Conservation (phyloP, 2,329 filamentous ascomycete genomes). For the Colletotrichum chrysophilum region DNA sequence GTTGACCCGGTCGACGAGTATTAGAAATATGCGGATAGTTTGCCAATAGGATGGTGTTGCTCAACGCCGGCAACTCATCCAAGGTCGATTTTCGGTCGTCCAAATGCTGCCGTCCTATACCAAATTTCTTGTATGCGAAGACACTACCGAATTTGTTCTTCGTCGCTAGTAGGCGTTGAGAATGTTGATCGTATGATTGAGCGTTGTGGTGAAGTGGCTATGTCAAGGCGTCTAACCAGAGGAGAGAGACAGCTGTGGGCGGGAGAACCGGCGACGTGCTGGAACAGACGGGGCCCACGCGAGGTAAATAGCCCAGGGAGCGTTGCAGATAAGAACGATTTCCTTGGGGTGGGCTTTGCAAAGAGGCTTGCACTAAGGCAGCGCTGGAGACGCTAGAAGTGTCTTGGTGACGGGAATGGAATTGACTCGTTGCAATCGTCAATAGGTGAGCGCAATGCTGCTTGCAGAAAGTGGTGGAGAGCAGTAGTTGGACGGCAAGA, state of each 20-base stretch:
- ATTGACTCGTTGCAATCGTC: slow-evolving; percentile 22
- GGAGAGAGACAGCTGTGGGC: not conserved
- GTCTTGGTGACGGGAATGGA: slow-evolving; percentile 23
- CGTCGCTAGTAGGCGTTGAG: not conserved
- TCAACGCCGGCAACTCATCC: not conserved
- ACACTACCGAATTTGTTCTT: not conserved
- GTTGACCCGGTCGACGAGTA: not conserved
- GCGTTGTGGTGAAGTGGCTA: not conserved
- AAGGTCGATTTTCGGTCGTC: not conserved
- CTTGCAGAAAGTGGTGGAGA: slow-evolving; percentile 17
- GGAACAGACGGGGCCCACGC: slow-evolving; percentile 5
- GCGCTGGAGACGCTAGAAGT: slow-evolving; percentile 14
- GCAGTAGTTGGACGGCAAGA: not conserved
- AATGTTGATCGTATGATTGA: not conserved
- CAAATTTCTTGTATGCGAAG: not conserved
- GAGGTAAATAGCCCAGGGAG: slow-evolving; percentile 16
- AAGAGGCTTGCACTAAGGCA: slow-evolving; percentile 20
- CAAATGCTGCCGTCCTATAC: not conserved
- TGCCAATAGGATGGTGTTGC: not conserved
- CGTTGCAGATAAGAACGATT: slow-evolving; percentile 2
- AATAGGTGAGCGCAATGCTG: slow-evolving; percentile 3
- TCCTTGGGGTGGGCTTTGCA: not conserved
- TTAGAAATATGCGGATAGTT: not conserved
- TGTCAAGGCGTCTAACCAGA: not conserved
- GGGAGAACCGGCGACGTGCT: not conserved